Base-by-base conservation (phyloP, 2,329 filamentous ascomycete genomes). In the Tolypocladium ophioglossoides region DNA sequence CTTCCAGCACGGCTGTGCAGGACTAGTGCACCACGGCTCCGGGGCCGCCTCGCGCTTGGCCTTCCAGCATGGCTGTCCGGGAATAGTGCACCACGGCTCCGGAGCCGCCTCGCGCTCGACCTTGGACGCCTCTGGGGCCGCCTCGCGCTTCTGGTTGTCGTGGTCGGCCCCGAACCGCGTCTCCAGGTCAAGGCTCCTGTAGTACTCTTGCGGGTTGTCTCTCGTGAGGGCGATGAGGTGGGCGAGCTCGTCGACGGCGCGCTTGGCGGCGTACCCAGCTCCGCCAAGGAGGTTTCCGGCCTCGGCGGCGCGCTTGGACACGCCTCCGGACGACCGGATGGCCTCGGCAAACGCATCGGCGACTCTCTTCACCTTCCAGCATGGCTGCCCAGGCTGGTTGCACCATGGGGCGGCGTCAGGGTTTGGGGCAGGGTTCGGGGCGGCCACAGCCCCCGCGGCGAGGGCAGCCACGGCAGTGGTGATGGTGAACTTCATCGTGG, bases 1-100 rank as follows among this genome's bases (percentile, higher is more conserved):
- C 63, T 67, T 71, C 70, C 68, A 70, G 70, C 70, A 72, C 27
- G 67, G 58, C 59, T 72, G 64, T 55, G 75, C 74, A 30, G 54
- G 54, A 30, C 63, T 61, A 57, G 62, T 57, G 62, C 73, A 76
- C 55, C 64, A 66, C 14, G 63, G 61, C 55, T 59, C 59, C n/a
- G 63, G 56, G 46, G 57, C 59, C 30, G 61, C 60, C n/a, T 64
- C 60, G 47, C 57, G 57, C 55, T 61, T 62, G 4, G 30, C 30
- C 63, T 67, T 71, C 70, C 68, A 70, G 70, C 70, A 72, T 24
- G 67, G 58, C 59, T 72, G 64, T 55, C 75, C 74, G 30, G 54
- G 54, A 30, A 64, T 61, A 57, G 62, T 57, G 62, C 73, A 76
- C 55, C 64, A 66, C 14, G 63, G 61, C 55, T 59, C 59, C n/a